Percentiles rank a stretch among this genome's conserved stretches.
Conservation (phyloP, 1,284 basidiomycete species). For the Neonothopanus nambi region DNA sequence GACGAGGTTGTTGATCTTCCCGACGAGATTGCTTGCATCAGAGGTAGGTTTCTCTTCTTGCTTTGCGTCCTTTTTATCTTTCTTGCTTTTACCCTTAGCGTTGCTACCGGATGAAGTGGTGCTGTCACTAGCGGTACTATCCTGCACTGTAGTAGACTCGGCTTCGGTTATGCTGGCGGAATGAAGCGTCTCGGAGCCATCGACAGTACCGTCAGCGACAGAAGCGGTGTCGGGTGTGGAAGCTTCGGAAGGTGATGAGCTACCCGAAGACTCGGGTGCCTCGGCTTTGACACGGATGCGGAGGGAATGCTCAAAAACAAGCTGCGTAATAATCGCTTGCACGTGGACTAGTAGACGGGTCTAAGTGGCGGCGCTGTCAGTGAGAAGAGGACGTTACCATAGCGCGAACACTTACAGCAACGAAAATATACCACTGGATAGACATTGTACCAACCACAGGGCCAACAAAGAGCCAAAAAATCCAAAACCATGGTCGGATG, state of each 20-base stretch:
- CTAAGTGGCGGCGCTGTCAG: background rate
- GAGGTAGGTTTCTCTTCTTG: conserved; percentile 6
- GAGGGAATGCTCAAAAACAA: conserved; percentile 60
- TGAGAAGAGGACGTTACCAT: background rate
- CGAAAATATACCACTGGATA: conserved; percentile 39
- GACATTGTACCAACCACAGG: conserved; percentile 43
- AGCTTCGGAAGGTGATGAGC: conserved; percentile 10
- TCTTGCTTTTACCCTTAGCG: background rate
- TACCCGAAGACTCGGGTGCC: conserved; percentile 17
- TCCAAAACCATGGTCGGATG: conserved; percentile 63
- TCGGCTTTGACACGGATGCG: conserved; percentile 53
- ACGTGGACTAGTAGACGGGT: conserved; percentile 21
- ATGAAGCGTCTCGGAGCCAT: conserved; percentile 7
- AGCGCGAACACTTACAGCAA: conserved; percentile 27
- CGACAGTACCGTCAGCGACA: background rate
- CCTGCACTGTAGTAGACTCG: background rate
- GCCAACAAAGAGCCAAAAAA: conserved; percentile 58
- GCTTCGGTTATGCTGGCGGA: conserved; percentile 1
- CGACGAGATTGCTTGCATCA: conserved; percentile 17
- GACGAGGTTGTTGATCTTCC: conserved; percentile 25
- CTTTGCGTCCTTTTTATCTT: conserved; percentile 1
- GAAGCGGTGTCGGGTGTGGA: conserved; percentile 14
- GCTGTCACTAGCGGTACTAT: conserved; percentile 15
- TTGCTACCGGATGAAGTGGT: background rate
- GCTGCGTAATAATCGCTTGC: conserved; percentile 55